These are phyloP conservation scores for Croton laevigatus DNA, from an alignment of 441 rosid genomes.

Conservation along the genomic window DNA sequence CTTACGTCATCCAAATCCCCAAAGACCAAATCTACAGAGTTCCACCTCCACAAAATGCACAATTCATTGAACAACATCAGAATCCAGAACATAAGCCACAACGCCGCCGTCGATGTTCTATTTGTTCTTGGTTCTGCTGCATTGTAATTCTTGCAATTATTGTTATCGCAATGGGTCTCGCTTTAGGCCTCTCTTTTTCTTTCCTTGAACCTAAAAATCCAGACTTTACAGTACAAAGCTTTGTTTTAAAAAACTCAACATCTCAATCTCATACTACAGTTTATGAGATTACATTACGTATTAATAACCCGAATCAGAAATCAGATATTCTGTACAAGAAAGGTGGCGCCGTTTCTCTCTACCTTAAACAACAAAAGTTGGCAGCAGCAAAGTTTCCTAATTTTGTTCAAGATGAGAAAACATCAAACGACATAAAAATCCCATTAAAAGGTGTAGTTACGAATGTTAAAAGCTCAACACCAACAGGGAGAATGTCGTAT, in stretches of 20 bases:
- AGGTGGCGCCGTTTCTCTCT: conserved; percentile 22
- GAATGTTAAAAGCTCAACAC: not conserved
- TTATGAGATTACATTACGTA: conserved; percentile 14
- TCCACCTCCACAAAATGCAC: conserved; percentile 54
- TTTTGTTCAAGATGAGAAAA: conserved; percentile 10
- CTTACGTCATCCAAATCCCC: conserved; percentile 56
- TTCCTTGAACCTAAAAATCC: conserved; percentile 23
- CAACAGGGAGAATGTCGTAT: conserved; percentile 15
- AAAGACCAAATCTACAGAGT: conserved; percentile 64
- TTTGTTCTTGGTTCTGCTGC: conserved; percentile 13
- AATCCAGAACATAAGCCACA: conserved; percentile 15
- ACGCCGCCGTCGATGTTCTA: not conserved
- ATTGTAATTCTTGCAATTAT: conserved; percentile 4
- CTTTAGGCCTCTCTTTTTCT: conserved; percentile 8
- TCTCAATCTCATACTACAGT: not conserved
- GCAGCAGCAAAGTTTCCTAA: conserved; percentile 22
- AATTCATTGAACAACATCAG: conserved; percentile 27
- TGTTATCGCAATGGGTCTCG: conserved; percentile 20
- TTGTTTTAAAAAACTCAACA: conserved; percentile 5
- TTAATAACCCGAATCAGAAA: conserved; percentile 21
- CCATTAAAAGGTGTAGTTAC: not conserved
- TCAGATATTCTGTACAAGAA: conserved; percentile 23
- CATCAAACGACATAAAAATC: not conserved
- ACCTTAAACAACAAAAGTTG: conserved; percentile 12
- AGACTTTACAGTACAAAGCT: conserved; percentile 12